Percentiles rank a stretch among this genome's conserved stretches.
These are phyloP conservation scores for Aspergillus steynii DNA, from an alignment of 495 filamentous ascomycete species.

Conservation along the genomic window DNA sequence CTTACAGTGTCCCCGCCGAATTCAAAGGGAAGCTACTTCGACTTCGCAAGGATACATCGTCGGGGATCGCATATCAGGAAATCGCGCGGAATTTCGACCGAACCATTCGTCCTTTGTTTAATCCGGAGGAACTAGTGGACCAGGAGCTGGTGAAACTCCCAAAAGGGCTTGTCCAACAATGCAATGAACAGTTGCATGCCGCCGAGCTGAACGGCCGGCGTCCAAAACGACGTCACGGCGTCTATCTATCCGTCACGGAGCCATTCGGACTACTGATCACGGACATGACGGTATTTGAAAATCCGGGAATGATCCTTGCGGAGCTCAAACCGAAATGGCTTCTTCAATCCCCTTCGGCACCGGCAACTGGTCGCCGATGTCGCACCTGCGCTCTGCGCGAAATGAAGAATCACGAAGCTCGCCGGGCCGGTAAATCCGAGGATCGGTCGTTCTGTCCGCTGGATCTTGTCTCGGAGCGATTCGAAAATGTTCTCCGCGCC, in stretches of 20 bases:
- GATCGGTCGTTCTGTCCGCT: slow-evolving; percentile 57
- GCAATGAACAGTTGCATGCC: slow-evolving; percentile 51
- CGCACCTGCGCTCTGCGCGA: slow-evolving; percentile 82
- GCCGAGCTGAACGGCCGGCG: slow-evolving; percentile 36
- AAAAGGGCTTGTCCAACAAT: slow-evolving; percentile 40
- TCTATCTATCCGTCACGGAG: slow-evolving; percentile 59
- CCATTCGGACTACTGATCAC: slow-evolving; percentile 70
- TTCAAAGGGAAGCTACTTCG: slow-evolving; percentile 59
- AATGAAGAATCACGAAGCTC: slow-evolving; percentile 46
- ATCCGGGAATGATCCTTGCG: slow-evolving; percentile 50
- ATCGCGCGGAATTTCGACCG: slow-evolving; percentile 59
- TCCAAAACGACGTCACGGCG: slow-evolving; percentile 50
- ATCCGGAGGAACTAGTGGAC: slow-evolving; percentile 56
- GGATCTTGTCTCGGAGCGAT: slow-evolving; percentile 48
- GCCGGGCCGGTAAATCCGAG: slow-evolving; percentile 24
- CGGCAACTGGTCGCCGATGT: slow-evolving; percentile 63
- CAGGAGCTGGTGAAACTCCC: slow-evolving; percentile 58
- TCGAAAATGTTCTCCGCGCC: slow-evolving; percentile 38
- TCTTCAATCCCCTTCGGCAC: slow-evolving; percentile 76
- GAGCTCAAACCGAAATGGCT: slow-evolving; percentile 99
- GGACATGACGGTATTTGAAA: slow-evolving; percentile 67
- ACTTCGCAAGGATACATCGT: slow-evolving; percentile 62
- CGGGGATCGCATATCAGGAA: slow-evolving; percentile 53
- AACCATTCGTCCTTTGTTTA: slow-evolving; percentile 58
- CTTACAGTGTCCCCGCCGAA: slow-evolving; percentile 22